A percentile compares a stretch with the other conserved stretches of the same genome.
Conservation (phyloP, 2,329 filamentous ascomycete species). For the Truncatella angustata region DNA sequence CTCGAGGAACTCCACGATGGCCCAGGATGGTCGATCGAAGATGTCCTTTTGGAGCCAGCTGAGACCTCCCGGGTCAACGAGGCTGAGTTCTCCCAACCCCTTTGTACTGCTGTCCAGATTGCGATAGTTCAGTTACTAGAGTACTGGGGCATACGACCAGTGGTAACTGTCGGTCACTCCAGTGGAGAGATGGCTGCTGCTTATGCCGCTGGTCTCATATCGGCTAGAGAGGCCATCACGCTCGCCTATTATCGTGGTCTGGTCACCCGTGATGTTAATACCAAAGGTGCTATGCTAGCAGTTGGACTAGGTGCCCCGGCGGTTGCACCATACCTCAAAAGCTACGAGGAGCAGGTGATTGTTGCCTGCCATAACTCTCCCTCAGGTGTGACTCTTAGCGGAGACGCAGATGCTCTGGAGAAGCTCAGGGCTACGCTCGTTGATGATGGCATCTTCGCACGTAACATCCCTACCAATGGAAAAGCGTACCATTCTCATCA, state of each 20-base stretch:
- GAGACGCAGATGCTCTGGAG: conserved; percentile 41
- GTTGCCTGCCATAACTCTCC: conserved; percentile 38
- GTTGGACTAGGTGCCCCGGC: conserved; percentile 26
- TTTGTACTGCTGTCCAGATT: conserved; percentile 41
- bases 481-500: conserved; percentile 39
- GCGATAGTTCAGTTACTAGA: conserved; percentile 35
- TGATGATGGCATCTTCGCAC: conserved; percentile 44
- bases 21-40: conserved; percentile 14
- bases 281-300: conserved; percentile 28
- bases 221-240: conserved; percentile 23
- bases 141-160: conserved; percentile 27
- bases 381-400: conserved; percentile 47
- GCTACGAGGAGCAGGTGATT: conserved; percentile 35
- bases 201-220: conserved; percentile 31
- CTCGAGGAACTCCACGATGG: conserved; percentile 13
- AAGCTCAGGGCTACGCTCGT: conserved; percentile 37
- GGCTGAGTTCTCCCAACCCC: conserved; percentile 17
- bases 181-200: conserved; percentile 40
- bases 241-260: conserved; percentile 23
- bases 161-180: conserved; percentile 32
- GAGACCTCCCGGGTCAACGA: not conserved
- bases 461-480: conserved; percentile 41
- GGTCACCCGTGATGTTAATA: conserved; percentile 11
- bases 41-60: not conserved
- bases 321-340: conserved; percentile 26